Evolutionary conservation across 148 eudicot genomes (phyloP).

Genomic region (Rhododendron mucronatum): DNA sequence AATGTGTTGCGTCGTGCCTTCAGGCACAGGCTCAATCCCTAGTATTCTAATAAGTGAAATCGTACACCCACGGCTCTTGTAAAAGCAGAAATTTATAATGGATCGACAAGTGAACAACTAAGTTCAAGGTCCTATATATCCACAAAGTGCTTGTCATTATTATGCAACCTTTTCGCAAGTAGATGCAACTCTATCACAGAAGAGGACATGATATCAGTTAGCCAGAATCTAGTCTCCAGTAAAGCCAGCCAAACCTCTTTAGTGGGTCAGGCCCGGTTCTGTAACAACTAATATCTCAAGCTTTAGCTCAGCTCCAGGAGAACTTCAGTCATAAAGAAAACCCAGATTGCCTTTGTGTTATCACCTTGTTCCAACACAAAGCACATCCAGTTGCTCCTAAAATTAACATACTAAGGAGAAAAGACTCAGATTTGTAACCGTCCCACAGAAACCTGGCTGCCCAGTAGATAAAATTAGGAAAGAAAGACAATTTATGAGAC

Average conservation of each 20-base stretch:
- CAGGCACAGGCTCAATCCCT: too few species aligned
- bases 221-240: conserved; percentile 13
- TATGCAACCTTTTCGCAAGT: neutral
- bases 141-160: neutral
- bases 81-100: neutral
- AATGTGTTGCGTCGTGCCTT: too few species aligned
- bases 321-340: neutral
- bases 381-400: conserved; percentile 10
- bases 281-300: conserved; percentile 9
- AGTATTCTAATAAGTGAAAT: neutral
- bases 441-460: conserved; percentile 12
- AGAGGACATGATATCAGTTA: conserved; percentile 7
- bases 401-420: conserved; percentile 14
- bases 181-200: conserved; percentile 1
- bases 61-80: neutral
- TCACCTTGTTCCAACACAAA: conserved; percentile 16
- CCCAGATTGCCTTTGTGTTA: conserved; percentile 7
- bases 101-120: conserved; percentile 1
- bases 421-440: conserved; percentile 2
- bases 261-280: conserved; percentile 19
- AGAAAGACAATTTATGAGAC: neutral
- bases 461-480: conserved; percentile 6
- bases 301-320: conserved; percentile 13
- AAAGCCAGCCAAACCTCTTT: conserved; percentile 20
- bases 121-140: neutral